phyloP scores from a whole-genome alignment of 768 basidiomycete genomes.

The Tubosaeta sp. region DNA sequence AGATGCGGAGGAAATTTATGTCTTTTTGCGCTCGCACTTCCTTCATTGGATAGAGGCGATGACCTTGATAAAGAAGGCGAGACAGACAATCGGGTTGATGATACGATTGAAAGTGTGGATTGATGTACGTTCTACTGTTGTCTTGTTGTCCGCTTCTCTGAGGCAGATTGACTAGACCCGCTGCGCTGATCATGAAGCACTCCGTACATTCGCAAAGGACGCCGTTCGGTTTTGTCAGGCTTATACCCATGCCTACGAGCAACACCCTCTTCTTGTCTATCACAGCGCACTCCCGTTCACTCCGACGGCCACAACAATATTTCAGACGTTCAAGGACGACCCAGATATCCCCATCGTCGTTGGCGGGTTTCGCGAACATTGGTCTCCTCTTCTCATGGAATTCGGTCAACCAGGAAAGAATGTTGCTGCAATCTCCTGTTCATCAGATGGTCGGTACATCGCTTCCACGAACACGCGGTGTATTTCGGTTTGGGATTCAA shows the following conservation, averaged over 20 bases:
- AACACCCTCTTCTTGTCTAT: slow-evolving; percentile 32
- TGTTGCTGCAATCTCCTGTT: slow-evolving; percentile 21
- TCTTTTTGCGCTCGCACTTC: slow-evolving; percentile 24
- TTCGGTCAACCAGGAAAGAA: slow-evolving; percentile 15
- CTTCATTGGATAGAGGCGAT: slow-evolving; percentile 34
- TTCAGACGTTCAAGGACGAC: slow-evolving; percentile 26
- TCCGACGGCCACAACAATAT: slow-evolving; percentile 24
- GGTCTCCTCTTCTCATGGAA: slow-evolving; percentile 31
- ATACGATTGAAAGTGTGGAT: slow-evolving; percentile 26
- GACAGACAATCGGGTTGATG: slow-evolving; percentile 29
- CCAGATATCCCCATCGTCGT: slow-evolving; percentile 18
- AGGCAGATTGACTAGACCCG: slow-evolving; percentile 10
- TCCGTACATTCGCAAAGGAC: slow-evolving; percentile 21
- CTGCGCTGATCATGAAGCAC: slow-evolving; percentile 9
- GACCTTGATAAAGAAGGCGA: slow-evolving; percentile 28
- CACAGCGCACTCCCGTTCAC: slow-evolving; percentile 30
- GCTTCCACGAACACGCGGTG: slow-evolving; percentile 20
- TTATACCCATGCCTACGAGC: slow-evolving; percentile 28
- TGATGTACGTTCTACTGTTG: slow-evolving; percentile 10
- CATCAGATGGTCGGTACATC: slow-evolving; percentile 27
- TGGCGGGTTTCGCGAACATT: slow-evolving; percentile 29
- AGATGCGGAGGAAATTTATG: slow-evolving; percentile 13
- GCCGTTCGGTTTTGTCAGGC: slow-evolving; percentile 32
- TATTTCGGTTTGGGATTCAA: slow-evolving; percentile 26
- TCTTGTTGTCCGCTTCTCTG: background rate